Evolutionary conservation across 2,329 filamentous ascomycete species (phyloP), one percentile per base, ranked within the genome.

Genomic region (Fusarium sacchari): DNA sequence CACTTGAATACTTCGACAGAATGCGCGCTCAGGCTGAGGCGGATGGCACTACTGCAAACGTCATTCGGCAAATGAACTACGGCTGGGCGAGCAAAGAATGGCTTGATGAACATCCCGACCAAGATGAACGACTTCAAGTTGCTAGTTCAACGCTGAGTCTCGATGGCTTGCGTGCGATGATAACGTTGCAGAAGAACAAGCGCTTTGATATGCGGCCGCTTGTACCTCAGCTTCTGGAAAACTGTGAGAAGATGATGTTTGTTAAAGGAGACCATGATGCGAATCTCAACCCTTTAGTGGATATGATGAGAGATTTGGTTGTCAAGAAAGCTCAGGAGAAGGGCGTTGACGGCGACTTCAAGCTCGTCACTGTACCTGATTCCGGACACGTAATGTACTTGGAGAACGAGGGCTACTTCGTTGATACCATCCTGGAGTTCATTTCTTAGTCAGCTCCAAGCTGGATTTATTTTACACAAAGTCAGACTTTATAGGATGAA

Each of bases 61-160:
- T 36, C 3, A 66, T 66, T 9, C 61, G 64, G 0, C 64, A 66
- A 7, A 66, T 67, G 49, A 49, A 67, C 32, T 59, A 66, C 3
- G 61, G 61, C 10, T 66, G 64, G 49, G 64, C 64, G 30, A 67
- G 61, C 6, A 66, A 59, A n/a, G 49, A 60, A 10, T 67, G 61
- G 64, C 61, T 67, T 0, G 32, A 66, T 1, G 8, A 28, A 1
- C 44, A 67, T 1, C 64, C 49, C 0, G 32, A 60, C 13, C 36
- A 66, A 9, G 49, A 66, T n/a, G 49, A 37, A 7, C 34, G 64
- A 5, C 50, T 67, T 7, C 34, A 18, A 10, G 1, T 28, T 34
- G 61, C 61, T 4, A 66, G 64, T 2, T 67, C 64, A 5, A 39
- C 64, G 4, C 18, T 67, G 6, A 67, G 37, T 11, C 18, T 67